phyloP scores from a whole-genome alignment of 179 eudicot genomes.

The Beta macrorhiza region DNA sequence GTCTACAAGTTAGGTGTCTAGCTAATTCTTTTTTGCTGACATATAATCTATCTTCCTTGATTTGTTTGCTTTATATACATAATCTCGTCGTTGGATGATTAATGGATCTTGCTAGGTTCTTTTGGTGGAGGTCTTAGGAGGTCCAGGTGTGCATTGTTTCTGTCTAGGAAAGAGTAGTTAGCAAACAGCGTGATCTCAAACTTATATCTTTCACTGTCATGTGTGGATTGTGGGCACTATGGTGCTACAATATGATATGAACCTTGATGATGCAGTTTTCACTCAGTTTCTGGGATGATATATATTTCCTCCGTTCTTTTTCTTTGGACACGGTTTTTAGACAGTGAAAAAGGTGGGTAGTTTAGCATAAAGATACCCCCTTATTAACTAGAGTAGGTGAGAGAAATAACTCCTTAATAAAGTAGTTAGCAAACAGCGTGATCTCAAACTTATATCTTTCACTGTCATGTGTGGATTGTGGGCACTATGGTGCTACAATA shows the following conservation, averaged over 20 bases:
- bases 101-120: background rate
- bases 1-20: background rate
- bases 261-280: background rate
- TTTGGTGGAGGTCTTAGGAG: background rate
- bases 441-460: no score
- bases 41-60: no score
- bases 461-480: background rate
- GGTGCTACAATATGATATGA: background rate
- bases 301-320: no score
- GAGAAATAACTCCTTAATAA: no score
- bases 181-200: no score
- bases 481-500: background rate
- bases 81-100: background rate
- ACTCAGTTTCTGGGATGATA: background rate
- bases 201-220: no score
- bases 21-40: background rate
- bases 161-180: background rate
- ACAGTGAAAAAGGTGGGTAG: no score
- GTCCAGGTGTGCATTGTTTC: background rate
- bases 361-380: no score
- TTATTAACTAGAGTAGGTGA: no score
- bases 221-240: background rate
- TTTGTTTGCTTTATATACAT: background rate
- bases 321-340: no score
- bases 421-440: no score